Conservation (phyloP, 2,329 filamentous ascomycete species). For the Fusarium newnesense region DNA sequence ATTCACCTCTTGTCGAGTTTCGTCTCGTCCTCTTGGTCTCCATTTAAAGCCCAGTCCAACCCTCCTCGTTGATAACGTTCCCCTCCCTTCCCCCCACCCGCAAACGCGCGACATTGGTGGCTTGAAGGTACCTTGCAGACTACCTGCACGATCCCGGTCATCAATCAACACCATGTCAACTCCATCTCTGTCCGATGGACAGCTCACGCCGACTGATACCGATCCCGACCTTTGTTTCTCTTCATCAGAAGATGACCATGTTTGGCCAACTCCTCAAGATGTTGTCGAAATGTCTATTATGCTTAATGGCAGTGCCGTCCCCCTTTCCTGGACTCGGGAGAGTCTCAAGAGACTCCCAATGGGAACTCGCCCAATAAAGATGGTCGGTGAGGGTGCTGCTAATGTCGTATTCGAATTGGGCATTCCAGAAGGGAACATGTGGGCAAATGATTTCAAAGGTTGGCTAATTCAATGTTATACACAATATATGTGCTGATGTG, state of each 20-base stretch:
- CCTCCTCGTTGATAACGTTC: conserved; percentile 9
- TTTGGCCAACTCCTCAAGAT: conserved; percentile 44
- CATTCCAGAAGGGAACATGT: conserved; percentile 48
- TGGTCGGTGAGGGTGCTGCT: conserved; percentile 76
- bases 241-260: conserved; percentile 36
- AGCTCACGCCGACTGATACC: conserved; percentile 43
- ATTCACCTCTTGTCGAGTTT: conserved; percentile 16
- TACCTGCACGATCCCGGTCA: conserved; percentile 40
- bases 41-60: conserved; percentile 15
- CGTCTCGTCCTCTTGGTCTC: conserved; percentile 6
- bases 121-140: conserved; percentile 43
- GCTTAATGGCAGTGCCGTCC: conserved; percentile 39
- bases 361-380: conserved; percentile 49
- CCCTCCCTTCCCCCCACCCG: conserved; percentile 16
- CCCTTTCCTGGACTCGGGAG: conserved; percentile 40
- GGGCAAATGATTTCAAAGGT: conserved; percentile 50
- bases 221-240: conserved; percentile 41
- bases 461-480: conserved; percentile 27
- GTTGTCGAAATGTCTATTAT: conserved; percentile 44
- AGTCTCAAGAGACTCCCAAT: conserved; percentile 48
- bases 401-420: conserved; percentile 78
- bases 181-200: conserved; percentile 43
- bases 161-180: conserved; percentile 42
- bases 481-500: conserved; percentile 24
- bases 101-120: conserved; percentile 41